Evolutionary conservation across 176 grass and related monocot genomes (phyloP).

Genomic region (Oryza coarctata): DNA sequence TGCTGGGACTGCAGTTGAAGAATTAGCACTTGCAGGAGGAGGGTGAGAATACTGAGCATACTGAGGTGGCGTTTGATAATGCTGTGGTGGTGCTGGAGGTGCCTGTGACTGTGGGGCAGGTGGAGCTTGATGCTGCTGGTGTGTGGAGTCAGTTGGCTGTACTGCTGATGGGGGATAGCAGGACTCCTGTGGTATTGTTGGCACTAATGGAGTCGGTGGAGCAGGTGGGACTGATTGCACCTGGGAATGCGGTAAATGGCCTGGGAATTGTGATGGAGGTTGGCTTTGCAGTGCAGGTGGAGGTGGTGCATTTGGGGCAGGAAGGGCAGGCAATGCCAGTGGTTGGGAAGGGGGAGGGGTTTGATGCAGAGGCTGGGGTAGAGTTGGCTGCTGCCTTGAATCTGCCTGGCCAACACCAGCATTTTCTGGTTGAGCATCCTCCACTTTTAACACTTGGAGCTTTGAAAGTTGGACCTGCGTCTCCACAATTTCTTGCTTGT

Average conservation of each 20-base stretch:
- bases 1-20: conserved; percentile 37
- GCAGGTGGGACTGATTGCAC: conserved; percentile 39
- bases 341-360: conserved; percentile 36
- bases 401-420: conserved; percentile 34
- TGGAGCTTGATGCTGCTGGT: conserved; percentile 61
- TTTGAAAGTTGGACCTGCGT: conserved; percentile 70
- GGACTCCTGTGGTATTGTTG: conserved; percentile 44
- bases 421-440: conserved; percentile 44
- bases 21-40: conserved; percentile 39
- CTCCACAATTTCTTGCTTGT: conserved; percentile 86
- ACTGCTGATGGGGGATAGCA: conserved; percentile 48
- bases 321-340: conserved; percentile 38
- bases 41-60: conserved; percentile 59
- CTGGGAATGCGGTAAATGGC: conserved; percentile 43
- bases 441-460: conserved; percentile 54
- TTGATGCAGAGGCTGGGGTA: conserved; percentile 43
- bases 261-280: conserved; percentile 46
- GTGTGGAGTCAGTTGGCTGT: conserved; percentile 45
- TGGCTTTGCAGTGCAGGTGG: conserved; percentile 46
- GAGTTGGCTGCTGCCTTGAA: conserved; percentile 38
- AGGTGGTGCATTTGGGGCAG: conserved; percentile 58
- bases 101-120: conserved; percentile 32
- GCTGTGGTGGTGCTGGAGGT: conserved; percentile 15
- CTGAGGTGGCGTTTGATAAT: conserved; percentile 48
- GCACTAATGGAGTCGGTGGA: conserved; percentile 17